Evolutionary conservation across 352 stramenopile species (phyloP).

Genomic region (Globisporangium camurandrum): DNA sequence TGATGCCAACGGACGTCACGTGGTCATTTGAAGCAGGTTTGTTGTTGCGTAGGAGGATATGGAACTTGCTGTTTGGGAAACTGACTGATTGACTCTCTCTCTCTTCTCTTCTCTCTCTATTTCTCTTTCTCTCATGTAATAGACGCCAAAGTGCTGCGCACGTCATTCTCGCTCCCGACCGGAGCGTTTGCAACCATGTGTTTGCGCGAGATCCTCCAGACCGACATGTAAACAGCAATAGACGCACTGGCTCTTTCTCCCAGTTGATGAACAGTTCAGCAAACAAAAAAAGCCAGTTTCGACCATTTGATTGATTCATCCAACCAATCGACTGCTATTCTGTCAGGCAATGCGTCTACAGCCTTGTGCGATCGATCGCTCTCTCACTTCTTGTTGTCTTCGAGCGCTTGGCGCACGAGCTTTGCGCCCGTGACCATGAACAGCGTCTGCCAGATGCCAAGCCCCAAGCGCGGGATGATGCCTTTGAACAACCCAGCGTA

Average conservation of each 20-base stretch:
- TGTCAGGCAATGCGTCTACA: no score
- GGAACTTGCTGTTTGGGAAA: neutral
- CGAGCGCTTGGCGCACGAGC: slow-evolving; percentile 81
- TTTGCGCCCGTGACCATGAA: slow-evolving; percentile 92
- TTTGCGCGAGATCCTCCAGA: slow-evolving; percentile 54
- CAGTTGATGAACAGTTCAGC: neutral
- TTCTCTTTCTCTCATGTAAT: neutral
- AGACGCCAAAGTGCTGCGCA: slow-evolving; percentile 11
- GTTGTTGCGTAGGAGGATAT: slow-evolving; percentile 1
- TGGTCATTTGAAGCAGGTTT: slow-evolving; percentile 27
- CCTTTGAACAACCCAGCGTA: slow-evolving; percentile 85
- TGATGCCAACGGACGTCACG: slow-evolving; percentile 30
- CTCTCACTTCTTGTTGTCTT: slow-evolving; percentile 42
- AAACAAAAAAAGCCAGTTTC: slow-evolving; percentile 6
- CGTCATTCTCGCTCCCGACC: slow-evolving; percentile 51
- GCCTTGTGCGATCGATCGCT: no score
- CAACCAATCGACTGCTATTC: no score
- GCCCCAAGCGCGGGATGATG: slow-evolving; percentile 80
- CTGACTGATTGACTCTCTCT: no score
- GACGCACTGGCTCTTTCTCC: neutral
- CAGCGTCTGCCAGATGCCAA: slow-evolving; percentile 89
- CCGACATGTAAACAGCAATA: slow-evolving; percentile 19
- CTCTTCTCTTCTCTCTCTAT: neutral
- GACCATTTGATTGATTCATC: no score
- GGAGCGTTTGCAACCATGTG: slow-evolving; percentile 79